phyloP scores from a whole-genome alignment of 2,329 filamentous ascomycete species.

The Karstenula rhodostoma region DNA sequence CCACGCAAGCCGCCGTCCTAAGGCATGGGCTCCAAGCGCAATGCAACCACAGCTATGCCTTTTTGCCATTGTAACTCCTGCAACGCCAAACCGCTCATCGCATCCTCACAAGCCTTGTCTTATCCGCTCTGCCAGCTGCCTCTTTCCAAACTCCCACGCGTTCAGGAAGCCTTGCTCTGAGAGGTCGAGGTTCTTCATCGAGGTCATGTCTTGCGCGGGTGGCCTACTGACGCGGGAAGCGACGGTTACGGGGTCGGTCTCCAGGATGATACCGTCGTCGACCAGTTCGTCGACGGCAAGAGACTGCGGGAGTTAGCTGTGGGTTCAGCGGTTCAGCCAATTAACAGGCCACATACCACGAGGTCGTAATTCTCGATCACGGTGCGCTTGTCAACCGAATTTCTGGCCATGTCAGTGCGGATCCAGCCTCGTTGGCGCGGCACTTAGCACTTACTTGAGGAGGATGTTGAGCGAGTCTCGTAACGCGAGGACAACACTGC shows the following conservation, averaged over 20 bases:
- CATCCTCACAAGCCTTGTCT: slow-evolving; percentile 68
- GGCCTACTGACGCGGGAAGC: slow-evolving; percentile 91
- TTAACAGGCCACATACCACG: slow-evolving; percentile 58
- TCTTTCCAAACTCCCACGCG: slow-evolving; percentile 91
- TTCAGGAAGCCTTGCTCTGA: slow-evolving; percentile 96
- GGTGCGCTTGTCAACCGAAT: slow-evolving; percentile 96
- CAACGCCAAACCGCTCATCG: slow-evolving; percentile 39
- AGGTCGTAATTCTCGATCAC: slow-evolving; percentile 99
- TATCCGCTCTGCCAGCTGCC: slow-evolving; percentile 88
- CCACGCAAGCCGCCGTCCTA: slow-evolving; percentile 16
- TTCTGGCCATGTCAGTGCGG: slow-evolving; percentile 61
- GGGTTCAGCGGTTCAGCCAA: too few relatives aligned
- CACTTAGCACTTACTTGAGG: slow-evolving; percentile 84
- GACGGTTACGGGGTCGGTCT: slow-evolving; percentile 95
- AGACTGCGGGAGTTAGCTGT: slow-evolving; percentile 80
- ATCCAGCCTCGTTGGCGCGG: background rate
- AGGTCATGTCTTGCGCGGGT: slow-evolving; percentile 84
- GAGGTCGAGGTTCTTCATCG: slow-evolving; percentile 92
- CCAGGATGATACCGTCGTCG: slow-evolving; percentile 84
- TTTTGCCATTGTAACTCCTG: slow-evolving; percentile 35
- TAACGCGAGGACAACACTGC: slow-evolving; percentile 83
- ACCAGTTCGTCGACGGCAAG: slow-evolving; percentile 85
- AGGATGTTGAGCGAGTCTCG: slow-evolving; percentile 89
- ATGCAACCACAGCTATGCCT: slow-evolving; percentile 28
- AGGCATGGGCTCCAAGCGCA: slow-evolving; percentile 8